phyloP scores from a whole-genome alignment of 176 grass and related monocot genomes.

The Zizania latifolia region DNA sequence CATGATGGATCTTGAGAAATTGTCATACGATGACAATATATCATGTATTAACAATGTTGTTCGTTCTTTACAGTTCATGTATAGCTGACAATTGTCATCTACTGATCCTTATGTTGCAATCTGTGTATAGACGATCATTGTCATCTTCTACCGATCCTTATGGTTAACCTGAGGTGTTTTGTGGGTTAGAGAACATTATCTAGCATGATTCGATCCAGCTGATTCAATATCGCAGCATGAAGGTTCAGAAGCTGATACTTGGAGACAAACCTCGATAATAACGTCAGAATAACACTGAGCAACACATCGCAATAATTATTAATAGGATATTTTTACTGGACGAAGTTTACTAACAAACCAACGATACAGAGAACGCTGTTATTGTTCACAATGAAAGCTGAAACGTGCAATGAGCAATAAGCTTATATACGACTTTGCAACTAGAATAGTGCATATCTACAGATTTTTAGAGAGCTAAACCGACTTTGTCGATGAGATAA shows the following conservation, averaged over 20 bases:
- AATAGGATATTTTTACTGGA: neutral
- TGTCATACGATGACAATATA: neutral
- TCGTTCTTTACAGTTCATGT: no score
- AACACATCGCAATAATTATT: neutral
- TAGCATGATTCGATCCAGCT: neutral
- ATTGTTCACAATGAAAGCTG: slow-evolving; percentile 10
- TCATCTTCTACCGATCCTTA: neutral
- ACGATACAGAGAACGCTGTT: neutral
- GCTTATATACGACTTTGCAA: slow-evolving; percentile 15
- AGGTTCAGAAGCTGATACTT: neutral
- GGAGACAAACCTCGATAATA: neutral
- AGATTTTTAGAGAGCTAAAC: slow-evolving; percentile 25
- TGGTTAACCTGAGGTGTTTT: neutral
- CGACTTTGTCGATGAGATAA: neutral
- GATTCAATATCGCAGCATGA: neutral
- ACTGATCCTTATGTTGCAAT: no score
- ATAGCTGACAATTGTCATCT: no score
- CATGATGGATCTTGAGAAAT: neutral
- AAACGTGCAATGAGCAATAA: neutral
- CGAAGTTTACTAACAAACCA: neutral
- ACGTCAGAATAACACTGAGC: neutral
- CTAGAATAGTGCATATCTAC: slow-evolving; percentile 15
- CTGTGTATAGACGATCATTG: neutral
- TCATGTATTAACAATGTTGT: neutral
- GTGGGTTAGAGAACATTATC: neutral